Percentiles rank a stretch among this genome's conserved stretches.
These are phyloP conservation scores for Trichosporon sp. DNA, from an alignment of 1,284 basidiomycete species.

Conservation along the genomic window DNA sequence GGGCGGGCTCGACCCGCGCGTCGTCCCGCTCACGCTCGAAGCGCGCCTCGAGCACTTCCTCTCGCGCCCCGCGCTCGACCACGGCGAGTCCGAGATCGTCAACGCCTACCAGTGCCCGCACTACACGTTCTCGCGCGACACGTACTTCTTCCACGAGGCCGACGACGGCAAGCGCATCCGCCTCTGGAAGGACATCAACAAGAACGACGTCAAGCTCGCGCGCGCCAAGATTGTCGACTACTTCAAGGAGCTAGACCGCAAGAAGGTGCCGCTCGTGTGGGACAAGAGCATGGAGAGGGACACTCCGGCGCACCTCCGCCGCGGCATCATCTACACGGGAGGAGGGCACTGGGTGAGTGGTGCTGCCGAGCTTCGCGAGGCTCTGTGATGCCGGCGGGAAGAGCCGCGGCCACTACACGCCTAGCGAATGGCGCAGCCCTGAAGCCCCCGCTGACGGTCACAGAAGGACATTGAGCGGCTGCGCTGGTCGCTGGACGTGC, in stretches of 20 bases:
- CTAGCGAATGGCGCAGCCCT: background rate
- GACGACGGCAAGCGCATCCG: constrained; percentile 27
- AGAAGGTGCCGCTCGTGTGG: constrained; percentile 45
- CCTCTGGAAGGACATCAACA: constrained; percentile 41
- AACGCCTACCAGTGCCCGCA: constrained; percentile 41
- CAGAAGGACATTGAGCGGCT: constrained; percentile 48
- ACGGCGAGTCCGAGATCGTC: constrained; percentile 43
- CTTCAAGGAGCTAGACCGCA: constrained; percentile 40
- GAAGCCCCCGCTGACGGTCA: background rate
- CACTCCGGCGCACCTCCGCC: constrained; percentile 27
- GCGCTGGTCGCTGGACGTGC: constrained; percentile 45
- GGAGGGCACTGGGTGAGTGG: constrained; percentile 42
- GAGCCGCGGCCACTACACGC: too few relatives aligned
- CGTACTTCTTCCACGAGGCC: constrained; percentile 47
- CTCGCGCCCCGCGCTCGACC: constrained; percentile 37
- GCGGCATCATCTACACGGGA: constrained; percentile 51
- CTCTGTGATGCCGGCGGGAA: background rate
- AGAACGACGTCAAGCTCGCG: constrained; percentile 39
- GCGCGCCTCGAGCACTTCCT: constrained; percentile 34
- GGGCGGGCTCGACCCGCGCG: constrained; percentile 32
- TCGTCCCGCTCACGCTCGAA: constrained; percentile 37
- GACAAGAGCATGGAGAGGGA: constrained; percentile 33
- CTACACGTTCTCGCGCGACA: constrained; percentile 44
- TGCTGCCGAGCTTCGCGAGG: constrained; percentile 11
- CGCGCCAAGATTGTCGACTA: constrained; percentile 46